Base-by-base conservation (phyloP, 192 early-diverging fungal genomes). In the Entomortierella lignicola region DNA sequence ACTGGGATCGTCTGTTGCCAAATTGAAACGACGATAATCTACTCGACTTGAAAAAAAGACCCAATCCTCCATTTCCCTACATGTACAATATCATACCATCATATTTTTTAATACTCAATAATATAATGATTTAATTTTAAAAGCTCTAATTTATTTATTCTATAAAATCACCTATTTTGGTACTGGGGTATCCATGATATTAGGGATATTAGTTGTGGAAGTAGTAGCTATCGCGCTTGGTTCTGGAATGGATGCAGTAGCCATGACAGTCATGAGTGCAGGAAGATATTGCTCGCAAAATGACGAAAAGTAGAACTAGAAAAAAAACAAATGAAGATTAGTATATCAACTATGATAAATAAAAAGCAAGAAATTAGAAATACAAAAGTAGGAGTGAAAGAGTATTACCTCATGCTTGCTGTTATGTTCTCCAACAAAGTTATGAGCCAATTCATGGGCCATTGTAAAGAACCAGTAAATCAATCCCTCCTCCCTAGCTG, bases 401-500 rank as follows among this genome's bases (percentile, higher is more conserved):
- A 62, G 12, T 37, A 50, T 54, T 75, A 86, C 85, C 84, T 93
- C 94, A 80, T 95, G 94, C 55, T 89, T 64, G 27, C 88, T 82
- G 69, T 92, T 87, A 71, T 97, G 95, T 10, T 81, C 81, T 21
- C 61, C 53, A 4, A 89, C 85, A 83, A 92, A 93, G 66, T 93
- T 90, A 69, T 95, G 94, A 4, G 86, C 94, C 50, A 97, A 77
- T 81, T 95, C 95, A 80, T 97, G 95, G 56, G 91, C 92, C 47
- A 87, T 80, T 6, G 86, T 90, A 86, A 96, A 90, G 70, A 93
- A 97, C 95, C 95, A 96, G 74, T 94, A 94, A 53, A 90, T 84
- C 66, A 84, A 21, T 1, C 80, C 81, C n/a, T 85, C 84, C 4
- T 73, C 81, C 21, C 62, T 37, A 11, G 75, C 66, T 55, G 56